Base-by-base conservation (phyloP, 192 early-diverging fungal genomes). In the Backusella parvicylindrica region DNA sequence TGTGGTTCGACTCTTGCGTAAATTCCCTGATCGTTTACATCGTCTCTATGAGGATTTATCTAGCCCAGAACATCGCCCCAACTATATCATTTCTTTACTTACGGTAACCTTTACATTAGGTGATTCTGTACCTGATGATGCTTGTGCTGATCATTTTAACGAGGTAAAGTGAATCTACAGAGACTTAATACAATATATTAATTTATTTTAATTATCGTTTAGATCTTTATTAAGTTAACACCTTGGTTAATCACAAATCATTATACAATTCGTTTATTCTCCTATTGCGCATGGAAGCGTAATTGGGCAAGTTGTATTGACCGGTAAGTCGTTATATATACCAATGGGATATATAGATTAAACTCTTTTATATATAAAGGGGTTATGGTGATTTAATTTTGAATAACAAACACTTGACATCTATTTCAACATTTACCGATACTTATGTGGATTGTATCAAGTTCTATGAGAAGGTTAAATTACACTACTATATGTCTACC, bases 381-480 rank as follows among this genome's bases (percentile, higher is more conserved):
- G 53, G 68, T 18, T 38, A 63, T 33, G 41, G 37, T 18, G 35
- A 74, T 26, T 28, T 47, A 2, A 8, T 79, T 11, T 32, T 74
- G 56, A 21, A 53, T 2, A 71, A 79, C 63, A 31, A 40, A 13
- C 67, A 71, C 6, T 21, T 87, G 15, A 50, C 64, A 28, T 35
- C 69, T 0, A 38, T 86, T 13, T 60, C 74, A 12, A 31, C 68
- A 18, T 88, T 85, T 60, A 71, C 87, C 16, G 64, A 76, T 9
- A 53, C 53, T 21, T 82, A 85, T 73, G 36, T 65, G 6, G 89
- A 90, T 64, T 80, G 82, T 47, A 36, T 74, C 49, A 84, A 84
- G 43, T 79, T 85, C 32, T 68, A 78, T 31, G 75, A 74, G 2
- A 88, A 86, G 75, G 73, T 79, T 18, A 70, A 83, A 40, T 69